Evolutionary conservation across 2,329 filamentous ascomycete species (phyloP), one percentile per base, ranked within the genome.

Genomic region (Zymoseptoria pseudotritici): DNA sequence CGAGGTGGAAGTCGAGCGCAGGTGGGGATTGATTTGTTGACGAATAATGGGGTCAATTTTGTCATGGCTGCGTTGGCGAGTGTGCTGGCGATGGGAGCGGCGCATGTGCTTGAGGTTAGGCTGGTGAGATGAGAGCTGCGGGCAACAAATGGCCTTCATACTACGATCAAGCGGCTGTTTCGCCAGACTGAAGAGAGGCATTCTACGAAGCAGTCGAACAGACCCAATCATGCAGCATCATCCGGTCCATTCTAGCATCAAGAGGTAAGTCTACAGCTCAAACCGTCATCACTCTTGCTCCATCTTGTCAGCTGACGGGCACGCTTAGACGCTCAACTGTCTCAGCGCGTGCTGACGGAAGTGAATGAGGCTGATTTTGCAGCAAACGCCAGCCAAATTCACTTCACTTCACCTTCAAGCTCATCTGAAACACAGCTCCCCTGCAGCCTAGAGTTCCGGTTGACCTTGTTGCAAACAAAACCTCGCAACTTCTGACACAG

Each of bases 31-130:
- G 83, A 96, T 72, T 73, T 95, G 62, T 78, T 99, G 59, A 91
- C 96, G 74, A 99, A 99, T 74, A 99, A 99, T 74, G 89, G 90
- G 58, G 91, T 99, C 68, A 99, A 99, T 74, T 84, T 97, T 60
- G 74, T 93, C 59, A 97, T 97, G 93, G 92, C 93, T 0, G 81
- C 84, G 13, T 80, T 80, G 4, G 92, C 96, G 83, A 96, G 90
- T 71, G 65, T 91, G 19, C 84, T 87, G 4, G 89, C 86, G 4
- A 95, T 97, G 84, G 78, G 77, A 0, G 75, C 84, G 36, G 85
- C 69, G 20, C 64, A 58, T 50, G 56, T 59, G 54, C 50, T 69
- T 24, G 65, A 56, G 9, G 36, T 60, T 1, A 26, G 53, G 13
- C 20, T 61, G 17, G 55, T 42, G 24, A 22, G 20, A 53, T 53